Conservation (phyloP, 495 filamentous ascomycete species). For the Zalerion maritima region DNA sequence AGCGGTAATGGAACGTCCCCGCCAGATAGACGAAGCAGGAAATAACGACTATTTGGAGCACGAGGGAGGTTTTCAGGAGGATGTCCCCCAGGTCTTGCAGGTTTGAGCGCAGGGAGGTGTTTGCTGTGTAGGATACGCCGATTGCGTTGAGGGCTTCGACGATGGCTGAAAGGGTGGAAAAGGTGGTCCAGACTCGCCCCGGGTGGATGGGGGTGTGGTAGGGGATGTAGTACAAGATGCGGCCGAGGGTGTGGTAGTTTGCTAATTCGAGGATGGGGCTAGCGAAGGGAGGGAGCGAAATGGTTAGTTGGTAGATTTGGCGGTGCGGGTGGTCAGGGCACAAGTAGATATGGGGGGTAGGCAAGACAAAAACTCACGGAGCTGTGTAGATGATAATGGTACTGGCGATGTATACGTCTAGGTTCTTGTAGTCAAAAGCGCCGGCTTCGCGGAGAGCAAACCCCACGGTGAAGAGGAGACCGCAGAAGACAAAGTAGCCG, state of each 20-base stretch:
- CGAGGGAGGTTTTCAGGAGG: conserved; percentile 51
- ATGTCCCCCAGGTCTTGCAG: conserved; percentile 39
- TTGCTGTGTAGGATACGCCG: conserved; percentile 47
- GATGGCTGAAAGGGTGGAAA: conserved; percentile 44
- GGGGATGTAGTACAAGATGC: conserved; percentile 65
- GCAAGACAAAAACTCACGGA: conserved; percentile 30
- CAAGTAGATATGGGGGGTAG: conserved; percentile 1
- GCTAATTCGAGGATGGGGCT: conserved; percentile 56
- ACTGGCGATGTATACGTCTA: conserved; percentile 44
- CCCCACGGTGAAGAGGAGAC: conserved; percentile 35
- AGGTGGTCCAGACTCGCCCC: conserved; percentile 59
- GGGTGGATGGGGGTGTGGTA: conserved; percentile 67
- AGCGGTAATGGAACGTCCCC: conserved; percentile 44
- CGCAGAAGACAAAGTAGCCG: conserved; percentile 21
- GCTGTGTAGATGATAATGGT: conserved; percentile 47
- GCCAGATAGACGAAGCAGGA: conserved; percentile 44
- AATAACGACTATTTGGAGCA: conserved; percentile 55
- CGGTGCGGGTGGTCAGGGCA: no score
- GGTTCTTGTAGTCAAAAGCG: conserved; percentile 42
- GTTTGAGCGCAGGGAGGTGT: conserved; percentile 25
- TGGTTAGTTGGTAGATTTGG: no score
- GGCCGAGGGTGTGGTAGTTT: conserved; percentile 65
- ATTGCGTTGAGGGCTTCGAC: conserved; percentile 58
- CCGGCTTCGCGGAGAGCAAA: conserved; percentile 43
- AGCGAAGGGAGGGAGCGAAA: no score